A percentile compares a stretch with the other conserved stretches of the same genome.
Conservation (phyloP, 495 filamentous ascomycete species). For the Sordaria brevicollis region DNA sequence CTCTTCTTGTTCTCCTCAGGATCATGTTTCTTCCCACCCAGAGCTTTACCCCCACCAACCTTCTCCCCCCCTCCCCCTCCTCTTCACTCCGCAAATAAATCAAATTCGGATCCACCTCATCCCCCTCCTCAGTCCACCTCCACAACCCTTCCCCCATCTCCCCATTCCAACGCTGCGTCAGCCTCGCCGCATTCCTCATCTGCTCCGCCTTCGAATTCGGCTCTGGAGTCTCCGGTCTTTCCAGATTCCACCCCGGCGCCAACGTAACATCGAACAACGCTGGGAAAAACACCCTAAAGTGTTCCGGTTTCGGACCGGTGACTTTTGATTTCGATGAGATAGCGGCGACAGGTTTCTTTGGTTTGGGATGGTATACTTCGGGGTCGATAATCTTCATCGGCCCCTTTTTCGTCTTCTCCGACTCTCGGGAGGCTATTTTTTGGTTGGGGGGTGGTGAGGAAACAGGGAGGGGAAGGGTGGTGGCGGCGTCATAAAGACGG, state of each 20-base stretch:
- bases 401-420: slow-evolving; percentile 5
- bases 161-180: slow-evolving; percentile 25
- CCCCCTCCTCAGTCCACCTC: slow-evolving; percentile 15
- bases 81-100: too few relatives aligned
- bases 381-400: background rate
- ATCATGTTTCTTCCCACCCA: background rate
- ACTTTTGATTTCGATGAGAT: background rate
- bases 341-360: background rate
- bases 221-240: slow-evolving; percentile 13
- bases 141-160: slow-evolving; percentile 12
- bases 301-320: background rate
- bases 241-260: slow-evolving; percentile 28
- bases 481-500: slow-evolving; percentile 28
- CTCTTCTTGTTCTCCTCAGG: background rate
- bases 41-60: background rate
- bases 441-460: too few relatives aligned
- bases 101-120: too few relatives aligned
- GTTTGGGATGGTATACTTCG: background rate
- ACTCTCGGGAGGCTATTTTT: too few relatives aligned
- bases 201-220: slow-evolving; percentile 22
- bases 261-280: slow-evolving; percentile 35
- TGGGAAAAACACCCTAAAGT: slow-evolving; percentile 33
- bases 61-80: slow-evolving; percentile 2
- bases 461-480: too few relatives aligned
- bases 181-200: slow-evolving; percentile 25